Evolutionary conservation across 2,329 filamentous ascomycete species (phyloP).

Genomic region (Pseudocercospora vitis): DNA sequence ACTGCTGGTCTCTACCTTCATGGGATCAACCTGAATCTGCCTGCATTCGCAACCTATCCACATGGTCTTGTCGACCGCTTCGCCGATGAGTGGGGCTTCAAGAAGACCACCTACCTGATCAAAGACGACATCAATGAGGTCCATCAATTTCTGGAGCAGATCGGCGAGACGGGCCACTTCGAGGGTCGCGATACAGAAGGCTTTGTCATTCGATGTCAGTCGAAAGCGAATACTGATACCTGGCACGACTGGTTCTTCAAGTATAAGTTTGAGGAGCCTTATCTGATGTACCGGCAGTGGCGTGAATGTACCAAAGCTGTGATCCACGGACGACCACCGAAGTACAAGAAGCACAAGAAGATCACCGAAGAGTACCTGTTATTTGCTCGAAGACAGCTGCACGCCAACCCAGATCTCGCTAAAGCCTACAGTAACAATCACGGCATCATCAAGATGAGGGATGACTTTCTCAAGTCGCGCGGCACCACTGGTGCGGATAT

Average conservation of each 20-base stretch:
- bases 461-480: slow-evolving; percentile 81
- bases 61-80: slow-evolving; percentile 82
- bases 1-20: slow-evolving; percentile 89
- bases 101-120: slow-evolving; percentile 76
- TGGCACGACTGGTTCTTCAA: slow-evolving; percentile 99
- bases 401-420: slow-evolving; percentile 64
- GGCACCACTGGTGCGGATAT: slow-evolving; percentile 87
- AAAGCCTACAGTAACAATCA: slow-evolving; percentile 82
- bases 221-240: slow-evolving; percentile 48
- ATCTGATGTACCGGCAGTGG: slow-evolving; percentile 98
- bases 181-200: slow-evolving; percentile 92
- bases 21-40: slow-evolving; percentile 93
- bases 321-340: slow-evolving; percentile 72
- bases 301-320: slow-evolving; percentile 91
- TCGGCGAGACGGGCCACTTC: slow-evolving; percentile 85
- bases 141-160: slow-evolving; percentile 76
- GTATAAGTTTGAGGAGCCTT: slow-evolving; percentile 99
- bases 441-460: slow-evolving; percentile 86
- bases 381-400: slow-evolving; percentile 74
- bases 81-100: slow-evolving; percentile 90
- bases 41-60: slow-evolving; percentile 84
- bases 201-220: slow-evolving; percentile 88
- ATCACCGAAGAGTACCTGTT: slow-evolving; percentile 90
- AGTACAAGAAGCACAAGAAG: slow-evolving; percentile 78
- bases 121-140: slow-evolving; percentile 74